These are phyloP conservation scores for Globisporangium canariense DNA, from an alignment of 352 stramenopile species.

Conservation along the genomic window DNA sequence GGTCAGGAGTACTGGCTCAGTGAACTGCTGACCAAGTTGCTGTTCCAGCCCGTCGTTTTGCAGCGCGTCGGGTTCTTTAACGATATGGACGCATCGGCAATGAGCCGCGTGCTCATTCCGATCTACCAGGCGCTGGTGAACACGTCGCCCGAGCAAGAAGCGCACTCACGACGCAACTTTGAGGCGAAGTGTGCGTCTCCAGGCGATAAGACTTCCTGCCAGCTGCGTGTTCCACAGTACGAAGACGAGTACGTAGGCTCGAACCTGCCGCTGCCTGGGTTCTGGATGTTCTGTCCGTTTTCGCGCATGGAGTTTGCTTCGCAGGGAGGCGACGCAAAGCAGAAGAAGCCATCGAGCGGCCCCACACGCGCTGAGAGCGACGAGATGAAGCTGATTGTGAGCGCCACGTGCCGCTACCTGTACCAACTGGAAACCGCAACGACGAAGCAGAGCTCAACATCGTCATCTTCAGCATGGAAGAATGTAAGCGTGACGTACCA, in stretches of 20 bases:
- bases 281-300: slow-evolving; percentile 71
- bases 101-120: slow-evolving; percentile 52
- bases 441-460: neutral
- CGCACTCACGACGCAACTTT: slow-evolving; percentile 43
- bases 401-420: slow-evolving; percentile 59
- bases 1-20: slow-evolving; percentile 53
- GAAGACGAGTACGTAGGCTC: slow-evolving; percentile 46
- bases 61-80: slow-evolving; percentile 46
- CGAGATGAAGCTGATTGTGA: slow-evolving; percentile 75
- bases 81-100: slow-evolving; percentile 32
- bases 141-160: slow-evolving; percentile 49
- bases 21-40: slow-evolving; percentile 37
- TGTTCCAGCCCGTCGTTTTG: slow-evolving; percentile 47
- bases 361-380: slow-evolving; percentile 49
- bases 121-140: slow-evolving; percentile 72
- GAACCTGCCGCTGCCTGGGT: slow-evolving; percentile 59
- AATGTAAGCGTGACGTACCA: slow-evolving; percentile 4
- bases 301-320: slow-evolving; percentile 57
- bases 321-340: neutral
- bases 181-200: slow-evolving; percentile 7
- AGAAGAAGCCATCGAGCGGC: slow-evolving; percentile 2
- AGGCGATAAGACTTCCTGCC: slow-evolving; percentile 40
- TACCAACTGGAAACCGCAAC: slow-evolving; percentile 43
- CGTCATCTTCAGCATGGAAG: neutral
- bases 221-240: slow-evolving; percentile 56